Base-by-base conservation (phyloP, 371 early-diverging fungal species). In the Syncephalastrum monosporum region DNA sequence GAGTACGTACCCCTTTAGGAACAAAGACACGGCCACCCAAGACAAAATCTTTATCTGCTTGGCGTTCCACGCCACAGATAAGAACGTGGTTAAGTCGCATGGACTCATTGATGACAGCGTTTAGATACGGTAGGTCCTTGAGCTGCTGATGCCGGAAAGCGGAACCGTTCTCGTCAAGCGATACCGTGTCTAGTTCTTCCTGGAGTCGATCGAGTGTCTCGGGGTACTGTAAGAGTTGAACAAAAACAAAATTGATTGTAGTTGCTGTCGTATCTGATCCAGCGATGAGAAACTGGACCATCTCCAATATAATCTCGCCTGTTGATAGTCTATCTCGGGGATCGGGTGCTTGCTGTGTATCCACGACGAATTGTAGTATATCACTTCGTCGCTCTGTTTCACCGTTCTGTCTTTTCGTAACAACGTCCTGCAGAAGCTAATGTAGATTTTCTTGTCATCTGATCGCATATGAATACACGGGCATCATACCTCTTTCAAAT, bases 31-130 rank as follows among this genome's bases (percentile, higher is more conserved):
- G 21, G 5, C 59, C 63, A 21, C 51, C 64, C 17, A 68, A 46
- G 1, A 60, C 50, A 0, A 57, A 55, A 55, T 68, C 63, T 15
- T 47, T 48, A 3, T 43, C 19, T 4, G 64, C 55, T 24, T 51
- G 57, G 42, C 68, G 65, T 5, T 49, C 53, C 17, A 68, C n/a
- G 42, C 66, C 63, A 17, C 46, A 53, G 14, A 61, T 59, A 4
- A 54, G 60, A 47, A 68, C 63, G 4, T 64, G 44, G 46, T 72
- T 50, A 16, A 74, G 17, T 14, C 74, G 65, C 42, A 72, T 49
- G 7, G 72, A 61, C 50, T 74, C 70, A 4, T 70, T 33, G 16
- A 74, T 63, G 12, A 61, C 61, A 13, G 71, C 69, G 50, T 65
- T 68, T 4, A 69, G 57, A 47, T 68, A 71, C 19, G 64, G 62